Conservation (phyloP, 1,284 basidiomycete genomes). For the Vanrija humicola region DNA sequence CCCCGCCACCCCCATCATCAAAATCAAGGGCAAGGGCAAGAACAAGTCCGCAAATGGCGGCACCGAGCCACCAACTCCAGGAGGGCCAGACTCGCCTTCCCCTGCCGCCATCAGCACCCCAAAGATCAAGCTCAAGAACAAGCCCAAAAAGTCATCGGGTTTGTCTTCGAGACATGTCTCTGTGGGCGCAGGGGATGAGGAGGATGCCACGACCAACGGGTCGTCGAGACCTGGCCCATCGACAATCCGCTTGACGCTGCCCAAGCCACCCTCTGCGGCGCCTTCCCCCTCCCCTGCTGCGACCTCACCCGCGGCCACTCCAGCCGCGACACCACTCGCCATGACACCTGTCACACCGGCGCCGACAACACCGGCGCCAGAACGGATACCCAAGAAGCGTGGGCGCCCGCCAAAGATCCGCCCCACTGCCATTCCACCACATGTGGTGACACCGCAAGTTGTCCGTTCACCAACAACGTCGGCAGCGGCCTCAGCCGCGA, state of each 20-base stretch:
- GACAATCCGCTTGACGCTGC: not conserved
- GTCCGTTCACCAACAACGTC: not conserved
- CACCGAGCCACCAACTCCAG: not conserved
- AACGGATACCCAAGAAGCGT: slow-evolving; percentile 5
- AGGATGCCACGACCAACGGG: no score
- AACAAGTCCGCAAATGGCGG: not conserved
- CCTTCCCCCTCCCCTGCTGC: slow-evolving; percentile 6
- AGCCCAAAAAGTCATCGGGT: not conserved
- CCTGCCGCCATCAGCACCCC: not conserved
- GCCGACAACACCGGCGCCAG: slow-evolving; percentile 6
- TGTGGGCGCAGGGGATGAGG: no score
- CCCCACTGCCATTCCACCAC: slow-evolving; percentile 17
- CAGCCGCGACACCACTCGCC: slow-evolving; percentile 3
- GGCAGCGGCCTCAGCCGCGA: no score
- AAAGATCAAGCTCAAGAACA: not conserved
- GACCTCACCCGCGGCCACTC: not conserved
- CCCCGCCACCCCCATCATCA: not conserved
- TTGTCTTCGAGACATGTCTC: not conserved
- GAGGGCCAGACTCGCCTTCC: not conserved
- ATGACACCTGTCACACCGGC: slow-evolving; percentile 5
- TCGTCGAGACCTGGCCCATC: not conserved
- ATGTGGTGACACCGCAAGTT: slow-evolving; percentile 12
- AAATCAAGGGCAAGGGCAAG: slow-evolving; percentile 4
- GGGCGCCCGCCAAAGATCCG: slow-evolving; percentile 10
- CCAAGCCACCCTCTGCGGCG: not conserved